These are phyloP conservation scores for Tausonia pullulans DNA, from an alignment of 1,284 basidiomycete species.

Conservation along the genomic window DNA sequence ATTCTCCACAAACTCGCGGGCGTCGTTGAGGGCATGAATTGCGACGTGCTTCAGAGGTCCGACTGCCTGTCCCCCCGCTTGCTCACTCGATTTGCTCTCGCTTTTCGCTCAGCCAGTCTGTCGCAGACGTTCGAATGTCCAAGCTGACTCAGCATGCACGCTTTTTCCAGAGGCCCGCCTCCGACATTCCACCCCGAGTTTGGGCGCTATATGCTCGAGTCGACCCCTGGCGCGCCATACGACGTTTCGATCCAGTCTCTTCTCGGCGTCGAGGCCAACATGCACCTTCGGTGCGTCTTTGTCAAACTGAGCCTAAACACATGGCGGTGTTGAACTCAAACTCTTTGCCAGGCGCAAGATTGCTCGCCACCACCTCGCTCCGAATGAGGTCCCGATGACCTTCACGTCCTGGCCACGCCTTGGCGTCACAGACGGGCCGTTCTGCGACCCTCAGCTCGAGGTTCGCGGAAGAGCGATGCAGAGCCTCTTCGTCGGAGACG, in stretches of 20 bases:
- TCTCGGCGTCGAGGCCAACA: constrained; percentile 81
- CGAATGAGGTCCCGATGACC: constrained; percentile 82
- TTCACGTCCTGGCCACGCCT: constrained; percentile 92
- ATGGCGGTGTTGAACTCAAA: not conserved
- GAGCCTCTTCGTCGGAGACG: constrained; percentile 86
- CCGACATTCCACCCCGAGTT: constrained; percentile 99
- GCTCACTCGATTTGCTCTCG: not conserved
- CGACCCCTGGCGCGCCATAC: constrained; percentile 90
- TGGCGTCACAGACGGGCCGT: constrained; percentile 66
- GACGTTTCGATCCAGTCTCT: constrained; percentile 75
- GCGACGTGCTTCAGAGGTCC: constrained; percentile 28
- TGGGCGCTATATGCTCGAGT: constrained; percentile 97
- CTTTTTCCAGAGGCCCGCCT: too few relatives aligned
- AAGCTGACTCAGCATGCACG: not conserved
- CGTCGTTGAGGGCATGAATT: constrained; percentile 53
- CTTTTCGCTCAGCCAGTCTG: not conserved
- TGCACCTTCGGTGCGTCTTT: constrained; percentile 63
- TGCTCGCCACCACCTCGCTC: constrained; percentile 68
- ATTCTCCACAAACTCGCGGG: constrained; percentile 71
- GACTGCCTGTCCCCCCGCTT: not conserved
- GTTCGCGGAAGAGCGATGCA: constrained; percentile 72
- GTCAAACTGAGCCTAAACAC: not conserved
- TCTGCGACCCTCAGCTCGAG: constrained; percentile 80
- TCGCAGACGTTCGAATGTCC: not conserved
- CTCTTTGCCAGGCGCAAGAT: constrained; percentile 55